Evolutionary conservation across 2,329 filamentous ascomycete genomes (phyloP).

Genomic region (Aspergillus pseudoglaucus): DNA sequence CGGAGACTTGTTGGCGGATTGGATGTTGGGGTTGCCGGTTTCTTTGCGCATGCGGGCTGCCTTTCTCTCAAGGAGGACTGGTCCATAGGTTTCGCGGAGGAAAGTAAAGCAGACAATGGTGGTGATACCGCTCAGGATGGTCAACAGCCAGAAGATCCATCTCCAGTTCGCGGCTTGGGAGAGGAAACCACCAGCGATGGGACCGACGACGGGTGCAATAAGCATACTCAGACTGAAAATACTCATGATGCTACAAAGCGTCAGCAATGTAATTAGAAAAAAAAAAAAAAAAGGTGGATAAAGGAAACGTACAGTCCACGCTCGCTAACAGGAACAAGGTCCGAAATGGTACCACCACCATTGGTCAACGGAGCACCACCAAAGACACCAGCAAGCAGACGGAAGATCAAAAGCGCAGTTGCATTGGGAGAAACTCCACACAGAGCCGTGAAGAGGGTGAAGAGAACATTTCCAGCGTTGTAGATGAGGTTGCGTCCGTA

Average conservation of each 20-base stretch:
- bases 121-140: slow-evolving; percentile 24
- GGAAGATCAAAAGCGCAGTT: slow-evolving; percentile 53
- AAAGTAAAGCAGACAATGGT: background rate
- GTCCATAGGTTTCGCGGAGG: background rate
- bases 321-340: slow-evolving; percentile 36
- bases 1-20: slow-evolving; percentile 24
- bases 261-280: no score
- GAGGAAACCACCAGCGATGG: slow-evolving; percentile 36
- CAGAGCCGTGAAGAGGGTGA: slow-evolving; percentile 57
- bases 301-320: no score
- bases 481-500: background rate
- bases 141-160: slow-evolving; percentile 43
- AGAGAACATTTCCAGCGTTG: slow-evolving; percentile 17
- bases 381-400: slow-evolving; percentile 54
- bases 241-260: slow-evolving; percentile 19
- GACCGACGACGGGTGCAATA: slow-evolving; percentile 28
- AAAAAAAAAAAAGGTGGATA: no score
- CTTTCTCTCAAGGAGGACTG: background rate
- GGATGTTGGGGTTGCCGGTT: background rate
- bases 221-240: slow-evolving; percentile 37
- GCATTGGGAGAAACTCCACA: slow-evolving; percentile 53
- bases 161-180: slow-evolving; percentile 36
- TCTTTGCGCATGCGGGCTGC: background rate
- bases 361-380: slow-evolving; percentile 33
- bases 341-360: slow-evolving; percentile 42